Percentiles rank a stretch among this genome's conserved stretches.
Evolutionary conservation across 1,284 basidiomycete species (phyloP).

Genomic region (Fomitopsis palustris): DNA sequence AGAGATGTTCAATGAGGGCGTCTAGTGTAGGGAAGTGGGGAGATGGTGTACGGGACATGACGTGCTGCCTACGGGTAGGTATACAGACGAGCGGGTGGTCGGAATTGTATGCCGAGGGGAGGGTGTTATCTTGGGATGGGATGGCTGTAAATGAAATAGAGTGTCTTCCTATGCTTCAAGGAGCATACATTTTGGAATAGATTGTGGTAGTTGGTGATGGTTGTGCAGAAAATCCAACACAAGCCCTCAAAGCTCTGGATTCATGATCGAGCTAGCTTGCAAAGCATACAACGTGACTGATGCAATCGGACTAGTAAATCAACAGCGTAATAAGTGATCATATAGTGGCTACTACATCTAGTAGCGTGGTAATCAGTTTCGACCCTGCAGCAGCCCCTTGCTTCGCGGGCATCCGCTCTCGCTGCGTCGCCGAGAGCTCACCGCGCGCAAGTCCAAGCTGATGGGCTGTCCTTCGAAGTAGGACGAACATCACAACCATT

Average conservation of each 20-base stretch:
- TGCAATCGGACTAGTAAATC: not conserved
- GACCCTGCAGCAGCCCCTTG: too few species aligned
- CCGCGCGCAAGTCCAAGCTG: not conserved
- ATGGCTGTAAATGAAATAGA: not conserved
- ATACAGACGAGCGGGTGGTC: not conserved
- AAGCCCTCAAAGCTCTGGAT: not conserved
- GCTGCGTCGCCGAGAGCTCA: too few species aligned
- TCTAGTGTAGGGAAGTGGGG: constrained; percentile 29
- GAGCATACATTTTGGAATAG: not conserved
- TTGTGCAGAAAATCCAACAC: not conserved
- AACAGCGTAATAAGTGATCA: too few species aligned
- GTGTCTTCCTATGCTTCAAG: not conserved
- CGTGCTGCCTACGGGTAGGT: not conserved
- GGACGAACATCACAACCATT: too few species aligned
- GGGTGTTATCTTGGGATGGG: not conserved
- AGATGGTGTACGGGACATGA: constrained; percentile 5
- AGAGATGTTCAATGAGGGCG: constrained; percentile 44
- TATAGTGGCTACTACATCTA: too few species aligned
- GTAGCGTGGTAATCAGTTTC: too few species aligned
- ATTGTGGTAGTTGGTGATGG: not conserved
- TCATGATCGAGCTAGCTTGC: not conserved
- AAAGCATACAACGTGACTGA: not conserved
- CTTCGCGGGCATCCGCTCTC: too few species aligned
- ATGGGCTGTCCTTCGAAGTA: too few species aligned
- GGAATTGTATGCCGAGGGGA: not conserved